These are phyloP conservation scores for Oidiodendron maius DNA, from an alignment of 495 filamentous ascomycete genomes.

Conservation along the genomic window DNA sequence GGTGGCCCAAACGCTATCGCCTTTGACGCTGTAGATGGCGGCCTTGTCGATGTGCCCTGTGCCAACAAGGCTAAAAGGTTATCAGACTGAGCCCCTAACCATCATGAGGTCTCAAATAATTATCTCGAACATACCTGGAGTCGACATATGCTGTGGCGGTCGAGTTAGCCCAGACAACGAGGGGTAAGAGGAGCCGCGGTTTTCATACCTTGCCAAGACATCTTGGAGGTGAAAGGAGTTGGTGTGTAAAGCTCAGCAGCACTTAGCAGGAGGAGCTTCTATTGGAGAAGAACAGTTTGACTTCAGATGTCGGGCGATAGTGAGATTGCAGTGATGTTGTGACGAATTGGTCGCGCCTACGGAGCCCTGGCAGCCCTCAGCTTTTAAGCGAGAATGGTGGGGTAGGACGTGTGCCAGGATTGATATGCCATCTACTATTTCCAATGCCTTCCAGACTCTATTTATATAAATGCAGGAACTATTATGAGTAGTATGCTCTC, in stretches of 20 bases:
- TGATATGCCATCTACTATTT: too few species aligned
- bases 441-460: too few species aligned
- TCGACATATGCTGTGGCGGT: conserved; percentile 55
- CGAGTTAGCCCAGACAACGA: conserved; percentile 15
- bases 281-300: neutral
- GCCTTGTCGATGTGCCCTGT: conserved; percentile 80
- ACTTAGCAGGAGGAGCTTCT: neutral
- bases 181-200: conserved; percentile 8
- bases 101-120: neutral
- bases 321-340: neutral
- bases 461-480: too few species aligned
- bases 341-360: neutral
- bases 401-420: too few species aligned
- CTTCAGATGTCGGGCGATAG: neutral
- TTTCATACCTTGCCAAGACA: conserved; percentile 55
- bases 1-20: conserved; percentile 80
- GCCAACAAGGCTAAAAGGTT: conserved; percentile 63
- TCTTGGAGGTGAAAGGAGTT: conserved; percentile 15
- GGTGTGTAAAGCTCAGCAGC: neutral
- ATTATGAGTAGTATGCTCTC: too few species aligned
- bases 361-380: neutral
- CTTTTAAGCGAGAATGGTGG: neutral
- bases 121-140: conserved; percentile 46
- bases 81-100: conserved; percentile 3
- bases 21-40: conserved; percentile 76